A percentile compares a stretch with the other conserved stretches of the same genome.
phyloP scores from a whole-genome alignment of 2,329 filamentous ascomycete species.

The Exophiala sp. region DNA sequence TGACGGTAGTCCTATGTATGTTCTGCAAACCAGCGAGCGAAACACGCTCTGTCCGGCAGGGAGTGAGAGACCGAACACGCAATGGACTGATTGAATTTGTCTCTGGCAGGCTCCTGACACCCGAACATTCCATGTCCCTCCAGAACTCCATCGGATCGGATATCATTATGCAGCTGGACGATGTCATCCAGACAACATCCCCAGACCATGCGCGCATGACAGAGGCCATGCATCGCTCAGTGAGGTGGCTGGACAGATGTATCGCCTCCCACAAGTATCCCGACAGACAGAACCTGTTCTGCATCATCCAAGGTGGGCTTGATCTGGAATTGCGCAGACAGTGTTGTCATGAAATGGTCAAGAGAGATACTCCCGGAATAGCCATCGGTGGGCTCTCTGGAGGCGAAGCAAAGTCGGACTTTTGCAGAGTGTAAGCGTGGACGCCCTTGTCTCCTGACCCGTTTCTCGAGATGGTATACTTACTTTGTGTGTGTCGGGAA shows the following conservation, averaged over 20 bases:
- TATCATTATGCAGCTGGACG: slow-evolving; percentile 99
- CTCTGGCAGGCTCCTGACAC: slow-evolving; percentile 67
- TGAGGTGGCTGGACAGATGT: slow-evolving; percentile 94
- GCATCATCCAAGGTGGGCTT: slow-evolving; percentile 94
- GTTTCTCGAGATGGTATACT: neutral
- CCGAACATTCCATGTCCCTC: slow-evolving; percentile 90
- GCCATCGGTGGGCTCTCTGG: slow-evolving; percentile 93
- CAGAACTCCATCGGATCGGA: slow-evolving; percentile 97
- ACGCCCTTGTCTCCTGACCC: neutral
- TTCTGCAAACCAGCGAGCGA: neutral
- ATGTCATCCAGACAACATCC: slow-evolving; percentile 93
- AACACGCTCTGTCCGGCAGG: no score
- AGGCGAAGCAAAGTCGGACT: slow-evolving; percentile 88
- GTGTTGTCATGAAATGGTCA: slow-evolving; percentile 83
- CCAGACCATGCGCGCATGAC: slow-evolving; percentile 82
- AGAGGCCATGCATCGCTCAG: slow-evolving; percentile 88
- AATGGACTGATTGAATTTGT: neutral
- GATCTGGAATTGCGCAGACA: slow-evolving; percentile 78
- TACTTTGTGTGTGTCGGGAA: neutral
- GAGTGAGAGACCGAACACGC: no score
- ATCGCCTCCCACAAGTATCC: slow-evolving; percentile 83
- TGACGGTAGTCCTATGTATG: slow-evolving; percentile 81
- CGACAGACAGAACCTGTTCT: slow-evolving; percentile 84
- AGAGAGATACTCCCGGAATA: slow-evolving; percentile 86
- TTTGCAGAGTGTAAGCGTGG: slow-evolving; percentile 65